Base-by-base conservation (phyloP, 345 rosid species). In the Sisymbrium altissimum region DNA sequence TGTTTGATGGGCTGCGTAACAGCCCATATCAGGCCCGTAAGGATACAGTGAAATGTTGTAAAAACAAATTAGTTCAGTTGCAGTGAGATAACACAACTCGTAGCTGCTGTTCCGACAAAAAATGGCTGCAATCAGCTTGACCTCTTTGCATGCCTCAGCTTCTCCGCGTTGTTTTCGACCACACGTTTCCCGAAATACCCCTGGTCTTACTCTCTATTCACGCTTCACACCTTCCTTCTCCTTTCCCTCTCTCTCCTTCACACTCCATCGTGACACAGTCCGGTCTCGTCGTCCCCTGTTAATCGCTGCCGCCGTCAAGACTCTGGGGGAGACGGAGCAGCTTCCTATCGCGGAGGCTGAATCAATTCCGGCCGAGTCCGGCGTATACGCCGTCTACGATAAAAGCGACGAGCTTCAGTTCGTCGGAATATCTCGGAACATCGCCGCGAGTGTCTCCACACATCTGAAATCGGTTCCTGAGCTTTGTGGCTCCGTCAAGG, bases 311-410 rank as follows among this genome's bases (percentile, higher is more conserved):
- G 90, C 91, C 70, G 73, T 73, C 72, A 88, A 82, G 64, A 73
- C 64, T 59, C 75, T 92, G 5, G 75, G 83, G 9, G 92, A 86
- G 44, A 27, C 91, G 14, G 89, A 88, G 7, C 64, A 61, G 11
- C 57, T 83, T 39, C 48, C 86, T 5, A 23, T 78, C 5, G 70
- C 82, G 4, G 88, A 86, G 38, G 49, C 86, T 60, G 68, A 78
- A 0, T 41, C 78, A 3, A 55, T 87, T 4, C 87, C 95, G 0
- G 27, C 93, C 0, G 90, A 58, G 68, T 79, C 91, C 3, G 97
- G 97, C 4, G 92, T 94, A 0, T 94, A 91, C 77, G 96, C 96
- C 73, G 84, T 94, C 4, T 88, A 78, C 66, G 96, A 94, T 72
- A 70, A 77, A 43, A 81, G 65, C 54, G 81, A 81, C 11, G 89